Conservation (phyloP, 1,284 basidiomycete species). For the Ganoderma boninense region DNA sequence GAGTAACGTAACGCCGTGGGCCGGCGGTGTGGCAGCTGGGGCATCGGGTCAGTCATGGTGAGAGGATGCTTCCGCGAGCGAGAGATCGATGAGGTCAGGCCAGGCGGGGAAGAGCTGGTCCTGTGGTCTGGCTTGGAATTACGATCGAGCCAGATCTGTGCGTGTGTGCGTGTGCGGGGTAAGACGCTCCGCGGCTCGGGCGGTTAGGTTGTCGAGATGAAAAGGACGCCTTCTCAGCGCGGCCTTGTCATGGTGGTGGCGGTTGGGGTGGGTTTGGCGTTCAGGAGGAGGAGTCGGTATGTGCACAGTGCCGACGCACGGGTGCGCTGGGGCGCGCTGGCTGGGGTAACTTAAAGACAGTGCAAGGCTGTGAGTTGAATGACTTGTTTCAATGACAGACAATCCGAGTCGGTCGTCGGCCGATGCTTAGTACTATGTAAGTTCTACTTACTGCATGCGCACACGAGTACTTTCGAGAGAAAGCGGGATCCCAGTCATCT, state of each 20-base stretch:
- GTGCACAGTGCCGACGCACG: neutral
- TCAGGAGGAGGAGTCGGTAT: neutral
- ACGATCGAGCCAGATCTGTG: constrained; percentile 2
- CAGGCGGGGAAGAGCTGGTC: neutral
- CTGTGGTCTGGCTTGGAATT: neutral
- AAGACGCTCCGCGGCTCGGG: neutral
- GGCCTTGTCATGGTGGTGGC: neutral
- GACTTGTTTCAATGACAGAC: neutral
- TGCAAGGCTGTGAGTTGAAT: neutral
- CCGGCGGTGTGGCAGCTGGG: neutral
- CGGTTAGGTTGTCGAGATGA: neutral
- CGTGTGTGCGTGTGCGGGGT: neutral
- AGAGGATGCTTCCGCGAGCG: constrained; percentile 2
- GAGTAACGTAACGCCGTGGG: constrained; percentile 3
- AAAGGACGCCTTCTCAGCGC: constrained; percentile 2
- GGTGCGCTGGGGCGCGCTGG: neutral
- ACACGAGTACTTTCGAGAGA: neutral
- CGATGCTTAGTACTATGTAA: neutral
- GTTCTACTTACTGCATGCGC: neutral
- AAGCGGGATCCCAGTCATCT: constrained; percentile 3
- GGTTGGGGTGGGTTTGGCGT: neutral
- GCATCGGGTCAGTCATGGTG: neutral
- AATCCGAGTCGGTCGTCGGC: neutral
- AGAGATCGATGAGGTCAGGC: constrained; percentile 2
- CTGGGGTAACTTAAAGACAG: neutral